phyloP scores from a whole-genome alignment of 2,329 filamentous ascomycete genomes.

The Polychaeton citri region DNA sequence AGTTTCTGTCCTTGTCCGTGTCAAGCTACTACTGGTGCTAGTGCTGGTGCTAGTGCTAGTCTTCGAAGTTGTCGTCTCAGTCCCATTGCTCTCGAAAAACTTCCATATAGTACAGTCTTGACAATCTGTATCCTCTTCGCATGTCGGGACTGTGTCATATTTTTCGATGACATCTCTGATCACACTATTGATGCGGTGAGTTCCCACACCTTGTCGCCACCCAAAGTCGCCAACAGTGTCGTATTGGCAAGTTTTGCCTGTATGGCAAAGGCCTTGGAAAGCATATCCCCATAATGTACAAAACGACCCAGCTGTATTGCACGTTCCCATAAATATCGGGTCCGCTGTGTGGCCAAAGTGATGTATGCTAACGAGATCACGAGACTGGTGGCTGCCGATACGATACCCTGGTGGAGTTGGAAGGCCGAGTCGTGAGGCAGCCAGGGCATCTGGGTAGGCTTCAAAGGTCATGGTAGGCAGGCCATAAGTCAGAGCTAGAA shows the following conservation, averaged over 20 bases:
- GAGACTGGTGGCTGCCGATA: slow-evolving; percentile 55
- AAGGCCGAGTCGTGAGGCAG: slow-evolving; percentile 71
- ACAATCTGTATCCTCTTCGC: slow-evolving; percentile 61
- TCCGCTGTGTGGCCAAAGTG: slow-evolving; percentile 96
- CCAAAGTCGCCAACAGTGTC: slow-evolving; percentile 85
- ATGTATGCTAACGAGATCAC: slow-evolving; percentile 62
- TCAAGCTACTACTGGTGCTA: slow-evolving; percentile 37
- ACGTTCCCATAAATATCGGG: slow-evolving; percentile 85
- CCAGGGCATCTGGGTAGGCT: slow-evolving; percentile 79
- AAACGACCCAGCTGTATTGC: slow-evolving; percentile 76
- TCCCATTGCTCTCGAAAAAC: slow-evolving; percentile 85
- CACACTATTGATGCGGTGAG: slow-evolving; percentile 78
- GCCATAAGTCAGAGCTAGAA: slow-evolving; percentile 83
- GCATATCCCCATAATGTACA: slow-evolving; percentile 91
- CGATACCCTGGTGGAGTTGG: slow-evolving; percentile 70
- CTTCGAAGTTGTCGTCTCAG: slow-evolving; percentile 50
- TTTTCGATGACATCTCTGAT: slow-evolving; percentile 76
- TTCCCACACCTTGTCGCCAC: slow-evolving; percentile 82
- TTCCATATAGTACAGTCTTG: slow-evolving; percentile 90
- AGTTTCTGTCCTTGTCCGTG: slow-evolving; percentile 62
- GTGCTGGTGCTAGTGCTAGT: slow-evolving; percentile 44
- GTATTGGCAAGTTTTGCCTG: slow-evolving; percentile 76
- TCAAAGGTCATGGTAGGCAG: slow-evolving; percentile 86
- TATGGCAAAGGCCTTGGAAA: slow-evolving; percentile 84
- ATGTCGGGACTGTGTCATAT: slow-evolving; percentile 70